Conservation (phyloP, 2,329 filamentous ascomycete genomes). For the Metarhizium brunneum region DNA sequence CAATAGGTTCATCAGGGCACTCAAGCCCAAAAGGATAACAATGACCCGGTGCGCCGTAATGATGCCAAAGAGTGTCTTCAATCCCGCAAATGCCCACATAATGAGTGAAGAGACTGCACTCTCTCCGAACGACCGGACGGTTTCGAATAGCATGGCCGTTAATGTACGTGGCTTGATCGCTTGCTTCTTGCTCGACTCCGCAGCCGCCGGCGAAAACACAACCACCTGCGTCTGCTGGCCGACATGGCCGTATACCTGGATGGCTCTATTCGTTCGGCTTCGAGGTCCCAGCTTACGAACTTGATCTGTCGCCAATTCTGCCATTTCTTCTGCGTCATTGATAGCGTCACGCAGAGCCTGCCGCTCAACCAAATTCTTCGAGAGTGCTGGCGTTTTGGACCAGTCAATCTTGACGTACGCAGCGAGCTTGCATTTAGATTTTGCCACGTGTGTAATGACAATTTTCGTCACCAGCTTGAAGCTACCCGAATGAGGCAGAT, state of each 20-base stretch:
- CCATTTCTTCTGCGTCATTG: slow-evolving; percentile 64
- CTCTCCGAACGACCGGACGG: slow-evolving; percentile 61
- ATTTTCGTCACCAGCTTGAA: slow-evolving; percentile 84
- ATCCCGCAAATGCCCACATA: slow-evolving; percentile 61
- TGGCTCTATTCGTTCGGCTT: slow-evolving; percentile 66
- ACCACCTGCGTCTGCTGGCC: slow-evolving; percentile 59
- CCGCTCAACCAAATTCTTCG: slow-evolving; percentile 52
- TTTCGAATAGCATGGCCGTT: slow-evolving; percentile 63
- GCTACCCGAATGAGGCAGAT: slow-evolving; percentile 69
- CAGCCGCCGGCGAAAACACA: slow-evolving; percentile 43
- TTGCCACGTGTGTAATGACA: slow-evolving; percentile 86
- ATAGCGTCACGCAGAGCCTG: slow-evolving; percentile 68
- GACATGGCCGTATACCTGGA: slow-evolving; percentile 69
- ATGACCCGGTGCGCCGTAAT: slow-evolving; percentile 67
- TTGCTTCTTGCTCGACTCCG: slow-evolving; percentile 41
- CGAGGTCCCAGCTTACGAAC: slow-evolving; percentile 65
- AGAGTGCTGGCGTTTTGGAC: slow-evolving; percentile 56
- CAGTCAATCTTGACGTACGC: slow-evolving; percentile 85
- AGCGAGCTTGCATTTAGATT: slow-evolving; percentile 85
- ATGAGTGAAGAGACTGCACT: slow-evolving; percentile 68
- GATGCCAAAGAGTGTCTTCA: slow-evolving; percentile 59
- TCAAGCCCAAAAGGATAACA: slow-evolving; percentile 57
- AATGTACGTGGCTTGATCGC: slow-evolving; percentile 54
- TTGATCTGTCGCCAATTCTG: slow-evolving; percentile 68
- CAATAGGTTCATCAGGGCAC: slow-evolving; percentile 62